phyloP scores from a whole-genome alignment of 2,329 filamentous ascomycete species.

The Mycogone perniciosa region DNA sequence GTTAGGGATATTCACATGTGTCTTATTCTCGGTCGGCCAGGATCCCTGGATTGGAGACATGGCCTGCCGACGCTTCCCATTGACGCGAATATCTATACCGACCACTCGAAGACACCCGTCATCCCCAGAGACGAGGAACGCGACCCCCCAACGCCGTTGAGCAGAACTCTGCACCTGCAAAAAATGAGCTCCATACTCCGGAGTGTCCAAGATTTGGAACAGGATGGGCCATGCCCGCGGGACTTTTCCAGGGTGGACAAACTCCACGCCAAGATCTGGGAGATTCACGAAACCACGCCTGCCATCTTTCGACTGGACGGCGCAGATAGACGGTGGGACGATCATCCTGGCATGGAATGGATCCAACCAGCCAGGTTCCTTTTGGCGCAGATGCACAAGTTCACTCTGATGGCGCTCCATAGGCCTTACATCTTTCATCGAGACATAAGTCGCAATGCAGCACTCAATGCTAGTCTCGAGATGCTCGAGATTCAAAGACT shows the following conservation, averaged over 20 bases:
- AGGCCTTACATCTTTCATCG: slow-evolving; percentile 57
- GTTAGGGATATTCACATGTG: slow-evolving; percentile 50
- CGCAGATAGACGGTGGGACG: slow-evolving; percentile 52
- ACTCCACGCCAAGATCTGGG: slow-evolving; percentile 45
- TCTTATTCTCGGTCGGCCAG: slow-evolving; percentile 48
- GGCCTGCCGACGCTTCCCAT: slow-evolving; percentile 44
- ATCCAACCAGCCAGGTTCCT: slow-evolving; percentile 40
- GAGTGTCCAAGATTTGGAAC: slow-evolving; percentile 50
- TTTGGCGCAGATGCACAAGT: slow-evolving; percentile 43
- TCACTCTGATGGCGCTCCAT: slow-evolving; percentile 54
- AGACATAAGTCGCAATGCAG: slow-evolving; percentile 45
- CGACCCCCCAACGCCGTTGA: slow-evolving; percentile 52
- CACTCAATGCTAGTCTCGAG: slow-evolving; percentile 48
- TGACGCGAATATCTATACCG: slow-evolving; percentile 44
- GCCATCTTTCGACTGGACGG: slow-evolving; percentile 48
- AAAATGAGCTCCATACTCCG: slow-evolving; percentile 42
- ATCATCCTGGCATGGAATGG: slow-evolving; percentile 48
- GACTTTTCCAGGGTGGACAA: slow-evolving; percentile 48
- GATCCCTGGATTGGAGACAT: slow-evolving; percentile 45
- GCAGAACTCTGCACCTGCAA: slow-evolving; percentile 45
- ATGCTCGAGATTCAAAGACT: slow-evolving; percentile 50
- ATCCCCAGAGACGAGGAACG: slow-evolving; percentile 37
- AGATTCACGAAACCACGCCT: slow-evolving; percentile 43
- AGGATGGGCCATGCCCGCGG: slow-evolving; percentile 48
- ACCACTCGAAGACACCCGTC: slow-evolving; percentile 42